Base-by-base conservation (phyloP, 306 rosid genomes). In the Elaeagnus macrophylla region DNA sequence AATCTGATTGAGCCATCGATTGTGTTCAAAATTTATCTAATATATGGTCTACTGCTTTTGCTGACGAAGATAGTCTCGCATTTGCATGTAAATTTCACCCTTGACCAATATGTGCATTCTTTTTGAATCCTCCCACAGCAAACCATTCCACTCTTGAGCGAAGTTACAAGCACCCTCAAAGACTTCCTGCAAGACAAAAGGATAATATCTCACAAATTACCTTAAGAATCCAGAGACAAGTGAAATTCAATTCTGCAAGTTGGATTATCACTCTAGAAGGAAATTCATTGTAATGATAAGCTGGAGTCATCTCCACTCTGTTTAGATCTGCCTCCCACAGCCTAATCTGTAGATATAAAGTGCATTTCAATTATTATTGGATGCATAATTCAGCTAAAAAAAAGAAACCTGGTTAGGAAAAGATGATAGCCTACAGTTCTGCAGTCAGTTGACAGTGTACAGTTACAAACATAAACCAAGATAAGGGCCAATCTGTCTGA, bases 281-380 rank as follows among this genome's bases (percentile, higher is more conserved):
- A 56, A 91, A 91, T 56, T 84, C 96, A 6, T 87, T 95, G 7
- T 91, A 91, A 51, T 71, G 69, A 70, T 80, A 72, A 46, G 95
- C 75, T 7, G 72, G 78, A 43, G 69, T 78, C 80, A 71, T 80
- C 77, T 87, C 96, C 52, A 91, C 88, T 69, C 99, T 84, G 50
- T 84, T 91, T 52, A 84, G 76, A 80, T 91, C 99, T 47, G 93
- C 71, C 71, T 87, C 99, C 96, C 99, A 87, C 54, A 87, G 72
- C 68, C 95, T 71, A 54, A 91, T 84, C 99, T 91, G 89, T 60
- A 72, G 64, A 12, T 47, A 48, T 39, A 47, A 17, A 44, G 44
- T 41, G 61, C 40, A 69, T 35, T 15, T 12, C 70, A 41, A 66
- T 25, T 25, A 25, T 25, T 25, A 25, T 25, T 5, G 4, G 32